phyloP scores from a whole-genome alignment of 805 yeast genomes.

The Candida ficus region DNA sequence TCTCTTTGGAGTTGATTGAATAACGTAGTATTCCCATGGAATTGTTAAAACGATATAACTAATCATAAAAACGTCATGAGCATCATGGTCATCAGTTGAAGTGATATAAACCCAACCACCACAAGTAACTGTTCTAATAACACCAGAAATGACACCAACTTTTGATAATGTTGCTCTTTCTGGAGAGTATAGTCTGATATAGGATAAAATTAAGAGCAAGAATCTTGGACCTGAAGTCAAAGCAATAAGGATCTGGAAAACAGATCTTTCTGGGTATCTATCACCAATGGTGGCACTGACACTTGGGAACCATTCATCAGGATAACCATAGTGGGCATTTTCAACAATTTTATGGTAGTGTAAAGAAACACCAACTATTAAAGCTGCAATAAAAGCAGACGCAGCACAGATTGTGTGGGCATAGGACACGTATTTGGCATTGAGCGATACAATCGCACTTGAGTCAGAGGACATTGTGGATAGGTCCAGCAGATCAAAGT shows the following conservation, averaged over 20 bases:
- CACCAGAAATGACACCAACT: conserved; percentile 54
- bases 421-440: conserved; percentile 62
- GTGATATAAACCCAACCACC: conserved; percentile 99
- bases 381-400: conserved; percentile 71
- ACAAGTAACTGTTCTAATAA: conserved; percentile 86
- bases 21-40: conserved; percentile 80
- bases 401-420: conserved; percentile 71
- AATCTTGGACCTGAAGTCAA: conserved; percentile 92
- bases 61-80: conserved; percentile 95
- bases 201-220: conserved; percentile 48
- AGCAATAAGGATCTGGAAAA: conserved; percentile 89
- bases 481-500: not conserved
- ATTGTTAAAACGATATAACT: conserved; percentile 79
- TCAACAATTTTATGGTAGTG: conserved; percentile 87
- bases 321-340: conserved; percentile 84
- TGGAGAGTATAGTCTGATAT: conserved; percentile 39
- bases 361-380: conserved; percentile 64
- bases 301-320: conserved; percentile 98
- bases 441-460: conserved; percentile 35
- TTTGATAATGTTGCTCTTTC: conserved; percentile 29
- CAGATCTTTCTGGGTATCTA: conserved; percentile 89
- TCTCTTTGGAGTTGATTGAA: conserved; percentile 46
- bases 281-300: conserved; percentile 98
- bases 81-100: conserved; percentile 94
- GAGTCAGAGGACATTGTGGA: conserved; percentile 1